Base-by-base conservation (phyloP, 1,139 yeast genomes). In the Geotrichum siamense region DNA sequence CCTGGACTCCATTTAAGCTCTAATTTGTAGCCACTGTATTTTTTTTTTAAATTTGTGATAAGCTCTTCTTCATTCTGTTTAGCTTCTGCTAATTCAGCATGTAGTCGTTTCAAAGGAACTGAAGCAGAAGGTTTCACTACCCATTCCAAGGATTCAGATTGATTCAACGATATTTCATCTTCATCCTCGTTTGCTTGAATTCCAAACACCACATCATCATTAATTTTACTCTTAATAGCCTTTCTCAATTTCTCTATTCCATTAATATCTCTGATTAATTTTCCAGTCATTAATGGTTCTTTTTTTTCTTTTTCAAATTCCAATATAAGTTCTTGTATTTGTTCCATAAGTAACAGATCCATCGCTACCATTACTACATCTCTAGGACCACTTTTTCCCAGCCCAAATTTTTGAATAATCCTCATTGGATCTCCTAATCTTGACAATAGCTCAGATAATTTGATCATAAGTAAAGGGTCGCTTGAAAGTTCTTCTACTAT, bases 401-500 rank as follows among this genome's bases (percentile, higher is more conserved):
- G 59, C 8, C 54, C 52, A 41, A 76, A 61, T 42, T 76, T 66
- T 53, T 81, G 83, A 2, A 80, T 53, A 8, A 76, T 66, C 45
- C 86, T 69, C 15, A 70, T 67, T 3, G 76, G 61, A 60, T 79
- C 86, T 9, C 70, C 65, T 3, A 74, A 65, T 2, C 59, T 56
- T 31, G 64, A 66, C 37, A 60, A 38, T 2, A 42, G 38, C 2
- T 53, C 48, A 1, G 59, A 44, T 1, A 78, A 39, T 1, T 56
- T 55, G 2, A 62, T 58, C 2, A 71, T 62, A 37, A 77, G 58
- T 0, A 58, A 52, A 0, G 61, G 57, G 46, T 76, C 67, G 2
- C 65, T 61, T 10, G 69, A 51, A 52, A 87, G 79, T 12, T 73
- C 59, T 9, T 66, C 60, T 0, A 89, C 93, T 38, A 78, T 67